Conservation (phyloP, 2,329 filamentous ascomycete genomes). For the Colletotrichum sp. region DNA sequence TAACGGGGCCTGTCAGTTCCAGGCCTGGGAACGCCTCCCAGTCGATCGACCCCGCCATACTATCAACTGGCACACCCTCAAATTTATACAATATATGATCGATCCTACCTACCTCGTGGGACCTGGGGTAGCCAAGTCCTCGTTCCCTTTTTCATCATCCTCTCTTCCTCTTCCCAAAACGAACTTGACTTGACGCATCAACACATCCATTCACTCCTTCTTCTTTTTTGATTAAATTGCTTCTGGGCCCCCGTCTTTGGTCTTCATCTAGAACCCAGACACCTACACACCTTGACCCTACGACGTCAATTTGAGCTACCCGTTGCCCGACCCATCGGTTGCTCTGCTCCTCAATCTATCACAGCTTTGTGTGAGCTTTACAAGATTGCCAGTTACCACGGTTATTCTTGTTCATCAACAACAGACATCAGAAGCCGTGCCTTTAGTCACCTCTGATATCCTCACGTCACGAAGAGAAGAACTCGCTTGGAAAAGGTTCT, state of each 20-base stretch:
- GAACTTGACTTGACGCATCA: slow-evolving; percentile 7
- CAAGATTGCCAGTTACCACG: not conserved
- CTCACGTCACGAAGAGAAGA: not conserved
- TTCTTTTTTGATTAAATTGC: slow-evolving; percentile 9
- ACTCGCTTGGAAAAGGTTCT: not conserved
- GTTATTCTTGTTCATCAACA: not conserved
- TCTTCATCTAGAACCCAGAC: slow-evolving; percentile 1
- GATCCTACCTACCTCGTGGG: slow-evolving; percentile 29
- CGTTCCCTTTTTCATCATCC: slow-evolving; percentile 22
- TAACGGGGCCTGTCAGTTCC: slow-evolving; percentile 43
- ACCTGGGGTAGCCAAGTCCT: slow-evolving; percentile 26
- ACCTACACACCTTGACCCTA: slow-evolving; percentile 8
- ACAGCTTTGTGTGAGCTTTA: not conserved
- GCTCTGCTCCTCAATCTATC: not conserved
- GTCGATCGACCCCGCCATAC: slow-evolving; percentile 45
- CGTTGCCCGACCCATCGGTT: not conserved
- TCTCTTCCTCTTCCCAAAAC: slow-evolving; percentile 30
- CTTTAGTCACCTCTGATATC: not conserved
- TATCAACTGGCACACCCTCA: slow-evolving; percentile 39
- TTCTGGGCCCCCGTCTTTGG: not conserved
- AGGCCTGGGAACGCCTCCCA: slow-evolving; percentile 33
- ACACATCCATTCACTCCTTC: slow-evolving; percentile 5
- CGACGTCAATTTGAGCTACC: slow-evolving; percentile 1
- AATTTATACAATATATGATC: slow-evolving; percentile 41
- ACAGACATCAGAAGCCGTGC: not conserved